Evolutionary conservation across 306 rosid species (phyloP).

Genomic region (Betula pendula): DNA sequence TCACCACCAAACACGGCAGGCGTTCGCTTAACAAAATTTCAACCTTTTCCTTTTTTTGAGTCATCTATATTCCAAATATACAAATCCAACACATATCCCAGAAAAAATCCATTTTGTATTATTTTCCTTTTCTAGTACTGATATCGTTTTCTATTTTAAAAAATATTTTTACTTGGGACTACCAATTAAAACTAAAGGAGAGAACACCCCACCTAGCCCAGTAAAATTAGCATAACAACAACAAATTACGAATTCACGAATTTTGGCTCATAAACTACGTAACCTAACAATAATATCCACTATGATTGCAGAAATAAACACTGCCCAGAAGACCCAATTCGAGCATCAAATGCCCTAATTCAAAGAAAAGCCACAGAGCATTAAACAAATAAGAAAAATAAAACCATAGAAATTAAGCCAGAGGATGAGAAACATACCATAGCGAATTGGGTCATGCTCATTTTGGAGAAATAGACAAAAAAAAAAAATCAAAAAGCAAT

Average conservation of each 20-base stretch:
- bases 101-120: background rate
- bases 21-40: background rate
- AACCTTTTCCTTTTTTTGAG: background rate
- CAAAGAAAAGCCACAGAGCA: conserved; percentile 2
- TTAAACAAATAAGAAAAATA: conserved; percentile 7
- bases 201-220: background rate
- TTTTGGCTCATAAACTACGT: conserved; percentile 1
- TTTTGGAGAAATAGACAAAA: conserved; percentile 22
- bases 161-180: background rate
- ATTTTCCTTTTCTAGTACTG: background rate
- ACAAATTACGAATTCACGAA: background rate
- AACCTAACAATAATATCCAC: conserved; percentile 15
- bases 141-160: background rate
- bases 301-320: background rate
- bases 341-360: background rate
- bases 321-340: conserved; percentile 23
- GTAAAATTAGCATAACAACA: background rate
- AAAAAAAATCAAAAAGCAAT: background rate
- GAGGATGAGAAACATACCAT: conserved; percentile 55
- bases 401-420: background rate
- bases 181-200: background rate
- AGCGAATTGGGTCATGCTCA: conserved; percentile 82
- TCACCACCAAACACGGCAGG: background rate
- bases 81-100: background rate
- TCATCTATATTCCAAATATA: background rate